Base-by-base conservation (phyloP, 2,329 filamentous ascomycete genomes). In the Macrophomina pseudophaseolina region DNA sequence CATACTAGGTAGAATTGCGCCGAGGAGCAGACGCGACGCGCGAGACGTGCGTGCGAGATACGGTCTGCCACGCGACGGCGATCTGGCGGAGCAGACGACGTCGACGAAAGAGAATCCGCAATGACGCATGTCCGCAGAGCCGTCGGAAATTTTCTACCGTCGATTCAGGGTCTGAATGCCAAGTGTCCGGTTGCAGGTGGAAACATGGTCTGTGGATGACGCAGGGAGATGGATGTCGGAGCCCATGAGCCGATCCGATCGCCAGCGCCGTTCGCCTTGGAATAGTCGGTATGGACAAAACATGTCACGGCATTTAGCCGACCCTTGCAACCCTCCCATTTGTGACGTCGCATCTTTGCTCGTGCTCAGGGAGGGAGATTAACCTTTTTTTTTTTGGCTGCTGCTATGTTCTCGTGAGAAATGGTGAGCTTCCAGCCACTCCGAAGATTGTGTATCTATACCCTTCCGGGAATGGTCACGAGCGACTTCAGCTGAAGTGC, bases 381-480 rank as follows among this genome's bases (percentile, higher is more conserved):
- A 44, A 35, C 16, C 49, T 48, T 60, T 23, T 23, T 23, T 23
- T 23, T 23, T 23, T 23, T 35, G n/a, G 30, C 11, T 9, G 30
- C 23, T 12, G 28, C 11, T 32, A 38, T 14, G 51, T 33, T 33
- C 51, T 18, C 11, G 54, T 44, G 14, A 12, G 23, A 30, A 62
- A 28, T 16, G 40, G 42, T 62, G 28, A 18, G 52, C 42, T 23
- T 30, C 46, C 42, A 62, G 42, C 58, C 58, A 35, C 58, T 35
- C 44, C 8, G 32, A 12, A 40, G 32, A 49, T 49, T 35, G 58
- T 32, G 58, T 49, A 62, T 62, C 58, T 49, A 62, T 62, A 5
- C 58, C 58, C 12, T 35, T 62, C 44, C 58, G 28, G 44, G 58
- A 62, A 62, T 49, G 58, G 58, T 62, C 58, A 62, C 58, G 44